Evolutionary conservation across 345 rosid species (phyloP).

Genomic region (Carallia pectinifolia): DNA sequence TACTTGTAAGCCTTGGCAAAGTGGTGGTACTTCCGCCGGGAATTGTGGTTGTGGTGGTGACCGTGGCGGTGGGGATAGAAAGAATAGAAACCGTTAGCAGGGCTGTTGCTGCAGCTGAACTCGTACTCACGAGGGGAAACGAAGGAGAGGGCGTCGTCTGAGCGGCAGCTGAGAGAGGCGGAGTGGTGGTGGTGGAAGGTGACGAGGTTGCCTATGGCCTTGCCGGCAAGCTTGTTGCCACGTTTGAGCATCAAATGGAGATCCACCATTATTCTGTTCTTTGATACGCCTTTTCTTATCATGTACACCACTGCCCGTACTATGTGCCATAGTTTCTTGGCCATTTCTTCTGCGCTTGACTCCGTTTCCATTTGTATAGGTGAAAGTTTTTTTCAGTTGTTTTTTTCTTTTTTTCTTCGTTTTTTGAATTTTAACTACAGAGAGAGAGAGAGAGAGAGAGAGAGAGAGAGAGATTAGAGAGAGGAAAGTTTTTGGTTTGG

Average conservation of each 20-base stretch:
- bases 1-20: slow-evolving; percentile 29
- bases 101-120: slow-evolving; percentile 97
- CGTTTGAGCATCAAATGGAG: slow-evolving; percentile 53
- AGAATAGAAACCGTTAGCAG: slow-evolving; percentile 30
- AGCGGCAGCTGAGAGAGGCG: slow-evolving; percentile 66
- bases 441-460: slow-evolving; percentile 11
- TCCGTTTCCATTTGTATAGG: slow-evolving; percentile 40
- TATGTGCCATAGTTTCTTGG: slow-evolving; percentile 55
- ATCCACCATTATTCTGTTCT: slow-evolving; percentile 56
- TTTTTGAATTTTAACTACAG: slow-evolving; percentile 10
- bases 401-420: background rate
- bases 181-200: slow-evolving; percentile 31
- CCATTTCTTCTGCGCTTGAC: slow-evolving; percentile 39
- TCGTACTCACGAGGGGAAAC: slow-evolving; percentile 72
- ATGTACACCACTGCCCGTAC: slow-evolving; percentile 48
- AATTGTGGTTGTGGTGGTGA: slow-evolving; percentile 36
- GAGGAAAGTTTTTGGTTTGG: slow-evolving; percentile 2
- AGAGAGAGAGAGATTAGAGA: background rate
- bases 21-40: slow-evolving; percentile 15
- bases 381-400: background rate
- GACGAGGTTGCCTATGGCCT: slow-evolving; percentile 52
- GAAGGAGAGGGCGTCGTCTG: slow-evolving; percentile 59
- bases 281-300: slow-evolving; percentile 50
- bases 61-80: slow-evolving; percentile 34
- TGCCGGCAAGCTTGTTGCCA: slow-evolving; percentile 51